These are phyloP conservation scores for Botrytis deweyae DNA, from an alignment of 2,329 filamentous ascomycete species.

Conservation along the genomic window DNA sequence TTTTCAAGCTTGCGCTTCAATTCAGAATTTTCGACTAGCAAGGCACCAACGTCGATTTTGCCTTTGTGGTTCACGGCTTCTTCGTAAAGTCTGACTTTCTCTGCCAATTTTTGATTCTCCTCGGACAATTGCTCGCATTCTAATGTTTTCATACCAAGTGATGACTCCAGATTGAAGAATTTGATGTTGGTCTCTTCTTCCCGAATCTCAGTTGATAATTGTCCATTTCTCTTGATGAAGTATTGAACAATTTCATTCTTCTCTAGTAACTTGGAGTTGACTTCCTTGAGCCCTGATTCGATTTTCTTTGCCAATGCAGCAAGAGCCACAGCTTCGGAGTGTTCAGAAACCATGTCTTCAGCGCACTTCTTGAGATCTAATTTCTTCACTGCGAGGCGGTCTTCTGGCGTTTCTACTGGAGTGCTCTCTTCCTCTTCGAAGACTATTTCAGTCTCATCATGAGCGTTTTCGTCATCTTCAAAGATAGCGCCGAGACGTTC, in stretches of 20 bases:
- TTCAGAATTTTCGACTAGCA: constrained; percentile 21
- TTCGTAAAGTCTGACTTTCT: constrained; percentile 19
- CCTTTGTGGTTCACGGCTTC: constrained; percentile 21
- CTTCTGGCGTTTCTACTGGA: constrained; percentile 11
- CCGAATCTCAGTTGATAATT: constrained; percentile 17
- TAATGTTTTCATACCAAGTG: constrained; percentile 10
- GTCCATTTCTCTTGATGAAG: constrained; percentile 17
- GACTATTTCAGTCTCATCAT: constrained; percentile 6
- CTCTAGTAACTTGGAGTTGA: constrained; percentile 18
- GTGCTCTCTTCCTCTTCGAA: constrained; percentile 10
- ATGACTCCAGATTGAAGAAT: constrained; percentile 16
- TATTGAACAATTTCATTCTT: constrained; percentile 22
- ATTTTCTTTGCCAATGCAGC: constrained; percentile 19
- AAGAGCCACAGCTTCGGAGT: constrained; percentile 20
- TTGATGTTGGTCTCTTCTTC: constrained; percentile 19
- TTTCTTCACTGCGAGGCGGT: constrained; percentile 15
- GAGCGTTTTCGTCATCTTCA: constrained; percentile 7
- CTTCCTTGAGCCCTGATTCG: constrained; percentile 19
- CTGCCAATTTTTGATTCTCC: constrained; percentile 16
- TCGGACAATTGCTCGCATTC: constrained; percentile 19
- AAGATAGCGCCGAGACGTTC: constrained; percentile 12
- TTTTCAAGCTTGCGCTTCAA: constrained; percentile 16
- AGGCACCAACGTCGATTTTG: constrained; percentile 19
- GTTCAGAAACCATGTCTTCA: constrained; percentile 18
- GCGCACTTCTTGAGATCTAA: constrained; percentile 15